Conservation (phyloP, 1,284 basidiomycete genomes). For the Puccinia brachypodii region DNA sequence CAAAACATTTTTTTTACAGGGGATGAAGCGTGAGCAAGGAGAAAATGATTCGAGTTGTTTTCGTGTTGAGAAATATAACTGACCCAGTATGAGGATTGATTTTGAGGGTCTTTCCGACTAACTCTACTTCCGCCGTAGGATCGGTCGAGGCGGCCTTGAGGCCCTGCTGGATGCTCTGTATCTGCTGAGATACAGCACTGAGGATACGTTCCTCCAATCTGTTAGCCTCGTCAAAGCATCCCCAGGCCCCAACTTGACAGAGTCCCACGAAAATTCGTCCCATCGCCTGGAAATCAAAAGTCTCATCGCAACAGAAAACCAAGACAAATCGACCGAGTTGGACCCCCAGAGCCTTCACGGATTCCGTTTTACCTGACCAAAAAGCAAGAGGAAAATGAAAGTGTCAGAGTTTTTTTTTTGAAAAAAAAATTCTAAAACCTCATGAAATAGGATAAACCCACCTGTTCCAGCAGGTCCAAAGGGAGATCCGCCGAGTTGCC, state of each 20-base stretch:
- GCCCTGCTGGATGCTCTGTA: constrained; percentile 97
- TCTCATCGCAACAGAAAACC: constrained; percentile 99
- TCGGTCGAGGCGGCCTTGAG: constrained; percentile 75
- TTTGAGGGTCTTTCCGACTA: constrained; percentile 91
- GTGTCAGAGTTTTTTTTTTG: neutral
- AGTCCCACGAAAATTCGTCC: constrained; percentile 97
- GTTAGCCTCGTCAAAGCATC: constrained; percentile 85
- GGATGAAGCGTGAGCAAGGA: neutral
- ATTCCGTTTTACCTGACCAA: constrained; percentile 98
- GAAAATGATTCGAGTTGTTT: neutral
- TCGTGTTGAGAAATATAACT: constrained; percentile 55
- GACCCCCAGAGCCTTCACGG: constrained; percentile 96
- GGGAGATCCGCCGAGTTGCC: constrained; percentile 91
- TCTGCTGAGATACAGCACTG: constrained; percentile 97
- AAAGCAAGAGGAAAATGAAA: constrained; percentile 14
- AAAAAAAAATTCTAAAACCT: neutral
- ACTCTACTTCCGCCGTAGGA: constrained; percentile 83
- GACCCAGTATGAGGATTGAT: constrained; percentile 89
- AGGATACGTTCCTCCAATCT: constrained; percentile 96
- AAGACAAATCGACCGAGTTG: constrained; percentile 96
- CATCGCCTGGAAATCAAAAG: constrained; percentile 99
- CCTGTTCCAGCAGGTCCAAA: constrained; percentile 99
- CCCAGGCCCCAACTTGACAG: constrained; percentile 99
- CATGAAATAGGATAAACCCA: constrained; percentile 51
- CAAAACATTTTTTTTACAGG: constrained; percentile 22